A percentile compares a stretch with the other conserved stretches of the same genome.
phyloP scores from a whole-genome alignment of 768 basidiomycete genomes.

The Fibroporia radiculosa region DNA sequence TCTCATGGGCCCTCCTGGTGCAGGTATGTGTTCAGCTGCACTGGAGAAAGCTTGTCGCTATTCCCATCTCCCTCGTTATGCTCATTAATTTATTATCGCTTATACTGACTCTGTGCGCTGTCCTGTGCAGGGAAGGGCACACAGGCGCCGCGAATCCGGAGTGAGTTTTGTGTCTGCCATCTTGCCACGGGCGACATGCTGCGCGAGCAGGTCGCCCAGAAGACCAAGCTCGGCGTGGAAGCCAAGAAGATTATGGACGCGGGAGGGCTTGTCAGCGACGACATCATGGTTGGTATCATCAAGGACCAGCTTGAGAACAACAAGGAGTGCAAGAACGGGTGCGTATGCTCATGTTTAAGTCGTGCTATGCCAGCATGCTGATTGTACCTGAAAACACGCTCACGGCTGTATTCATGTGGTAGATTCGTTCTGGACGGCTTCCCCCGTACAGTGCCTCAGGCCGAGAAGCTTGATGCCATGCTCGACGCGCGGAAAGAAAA shows the following conservation, averaged over 20 bases:
- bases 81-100: no score
- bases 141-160: constrained; percentile 88
- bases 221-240: constrained; percentile 81
- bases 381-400: not conserved
- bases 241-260: constrained; percentile 98
- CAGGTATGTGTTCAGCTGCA: constrained; percentile 51
- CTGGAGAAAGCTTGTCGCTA: not conserved
- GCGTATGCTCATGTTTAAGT: constrained; percentile 26
- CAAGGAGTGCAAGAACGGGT: constrained; percentile 93
- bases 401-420: not conserved
- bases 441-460: constrained; percentile 95
- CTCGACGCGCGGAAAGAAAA: constrained; percentile 74
- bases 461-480: constrained; percentile 94
- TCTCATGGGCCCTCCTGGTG: constrained; percentile 93
- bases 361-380: not conserved
- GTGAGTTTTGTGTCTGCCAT: constrained; percentile 95
- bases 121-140: constrained; percentile 91
- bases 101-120: not conserved
- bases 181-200: constrained; percentile 99
- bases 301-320: constrained; percentile 92
- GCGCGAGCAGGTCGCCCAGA: constrained; percentile 81
- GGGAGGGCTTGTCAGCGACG: constrained; percentile 91
- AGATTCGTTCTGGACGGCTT: constrained; percentile 99
- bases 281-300: constrained; percentile 98
- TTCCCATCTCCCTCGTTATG: not conserved